Evolutionary conservation across 768 basidiomycete genomes (phyloP), one percentile per base, ranked within the genome.

Genomic region (Phlegmacium glaucopus): DNA sequence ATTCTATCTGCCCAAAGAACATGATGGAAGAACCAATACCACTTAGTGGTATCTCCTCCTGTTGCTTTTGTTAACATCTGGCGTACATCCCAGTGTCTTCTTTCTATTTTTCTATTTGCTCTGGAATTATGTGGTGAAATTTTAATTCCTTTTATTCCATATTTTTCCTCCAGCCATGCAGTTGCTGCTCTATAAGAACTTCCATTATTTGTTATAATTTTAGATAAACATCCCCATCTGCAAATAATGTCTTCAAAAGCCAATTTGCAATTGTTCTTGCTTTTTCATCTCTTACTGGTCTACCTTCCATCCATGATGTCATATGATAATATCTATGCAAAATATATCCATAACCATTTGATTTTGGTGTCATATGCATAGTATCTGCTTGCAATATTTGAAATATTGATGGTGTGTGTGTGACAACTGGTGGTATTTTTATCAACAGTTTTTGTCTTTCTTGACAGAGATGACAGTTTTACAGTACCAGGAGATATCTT

Each of bases 171-270:
- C 22, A 22, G 5, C 22, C 22, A 22, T 22, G 22, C 22, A 22
- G 22, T 5, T 22, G 22, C 22, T 22, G 22, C 22, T 5, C 2
- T 2, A 5, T 22, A 22, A 22, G 22, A 3, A 5, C 22, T 22
- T 3, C 22, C 5, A 22, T 22, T 22, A 36, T 44, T 22, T 13
- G 68, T 72, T 1, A 76, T 63, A 13, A 77, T 69, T 17, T 68
- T 57, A 0, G 10, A 15, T 1, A 72, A 15, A 13, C 64, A 58
- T 3, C 72, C 74, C 73, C 72, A 76, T 25, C 62, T 27, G 39
- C 62, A 66, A 1, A 69, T 51, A 4, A 71, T 60, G 9, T 71
- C 63, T 49, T 61, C 55, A 8, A 58, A 60, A 65, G 28, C 57
- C 59, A 69, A 4, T 45, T 40, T 0, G 50, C 61, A 9, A 69